Percentiles rank a stretch among this genome's conserved stretches.
phyloP scores from a whole-genome alignment of 129 eudicot genomes.

The Arctium minus region DNA sequence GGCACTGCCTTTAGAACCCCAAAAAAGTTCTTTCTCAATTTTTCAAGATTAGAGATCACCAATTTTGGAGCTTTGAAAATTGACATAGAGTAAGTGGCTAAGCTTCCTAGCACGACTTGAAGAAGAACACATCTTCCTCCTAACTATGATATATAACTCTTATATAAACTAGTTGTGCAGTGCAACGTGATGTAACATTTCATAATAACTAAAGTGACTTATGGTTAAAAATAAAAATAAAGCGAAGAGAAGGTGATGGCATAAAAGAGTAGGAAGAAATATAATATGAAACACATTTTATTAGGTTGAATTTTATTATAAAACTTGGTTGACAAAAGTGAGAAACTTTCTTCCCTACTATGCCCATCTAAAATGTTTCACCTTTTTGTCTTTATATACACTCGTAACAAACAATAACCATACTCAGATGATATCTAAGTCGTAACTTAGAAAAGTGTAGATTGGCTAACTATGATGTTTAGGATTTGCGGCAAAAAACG shows the following conservation, averaged over 20 bases:
- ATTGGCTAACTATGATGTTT: constrained; percentile 21
- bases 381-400: not conserved
- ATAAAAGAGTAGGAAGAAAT: no score
- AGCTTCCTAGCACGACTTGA: no score
- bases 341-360: constrained; percentile 41
- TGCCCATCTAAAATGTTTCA: not conserved
- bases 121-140: no score
- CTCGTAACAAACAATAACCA: not conserved
- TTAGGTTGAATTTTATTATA: not conserved
- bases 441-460: not conserved
- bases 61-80: no score
- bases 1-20: no score
- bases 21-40: no score
- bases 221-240: no score
- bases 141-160: no score
- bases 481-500: constrained; percentile 75
- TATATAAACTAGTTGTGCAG: no score
- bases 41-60: no score
- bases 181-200: not conserved
- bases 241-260: not conserved
- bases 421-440: not conserved
- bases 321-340: not conserved
- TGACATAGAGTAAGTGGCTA: no score
- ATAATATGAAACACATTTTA: not conserved
- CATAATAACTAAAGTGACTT: not conserved